Percentiles rank a stretch among this genome's conserved stretches.
These are phyloP conservation scores for Zygosaccharomyces bailii DNA, from an alignment of 805 yeast species.

Conservation along the genomic window DNA sequence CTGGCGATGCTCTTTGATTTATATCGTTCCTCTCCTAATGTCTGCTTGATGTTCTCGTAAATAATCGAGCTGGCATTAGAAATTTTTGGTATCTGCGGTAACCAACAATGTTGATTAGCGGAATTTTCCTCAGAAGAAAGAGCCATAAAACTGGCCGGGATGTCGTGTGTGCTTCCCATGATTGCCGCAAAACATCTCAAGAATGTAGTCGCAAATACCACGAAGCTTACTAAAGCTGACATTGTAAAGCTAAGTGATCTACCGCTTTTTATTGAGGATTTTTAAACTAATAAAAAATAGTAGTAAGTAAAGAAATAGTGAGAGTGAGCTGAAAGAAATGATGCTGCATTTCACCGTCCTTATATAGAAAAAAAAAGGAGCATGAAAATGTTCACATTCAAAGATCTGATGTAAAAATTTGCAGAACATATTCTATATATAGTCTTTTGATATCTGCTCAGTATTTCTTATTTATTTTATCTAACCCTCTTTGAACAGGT, in stretches of 20 bases:
- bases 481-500: constrained; percentile 9
- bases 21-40: neutral
- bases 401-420: too few species aligned
- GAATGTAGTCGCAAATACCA: constrained; percentile 2
- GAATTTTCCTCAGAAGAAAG: too few species aligned
- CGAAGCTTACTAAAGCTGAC: neutral
- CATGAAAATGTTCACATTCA: too few species aligned
- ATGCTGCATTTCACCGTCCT: constrained; percentile 2
- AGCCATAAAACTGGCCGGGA: neutral
- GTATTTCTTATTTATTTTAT: constrained; percentile 1
- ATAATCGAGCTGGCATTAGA: constrained; percentile 2
- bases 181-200: constrained; percentile 3
- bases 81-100: constrained; percentile 5
- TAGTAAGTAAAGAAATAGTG: neutral
- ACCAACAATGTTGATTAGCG: constrained; percentile 1
- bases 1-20: constrained; percentile 3
- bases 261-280: neutral
- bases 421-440: too few species aligned
- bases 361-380: constrained; percentile 4
- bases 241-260: neutral
- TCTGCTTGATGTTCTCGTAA: constrained; percentile 3
- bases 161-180: neutral
- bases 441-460: too few species aligned
- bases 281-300: neutral
- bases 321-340: neutral